Conservation (phyloP, 805 yeast species). For the Aciculoconidium aculeatum region DNA sequence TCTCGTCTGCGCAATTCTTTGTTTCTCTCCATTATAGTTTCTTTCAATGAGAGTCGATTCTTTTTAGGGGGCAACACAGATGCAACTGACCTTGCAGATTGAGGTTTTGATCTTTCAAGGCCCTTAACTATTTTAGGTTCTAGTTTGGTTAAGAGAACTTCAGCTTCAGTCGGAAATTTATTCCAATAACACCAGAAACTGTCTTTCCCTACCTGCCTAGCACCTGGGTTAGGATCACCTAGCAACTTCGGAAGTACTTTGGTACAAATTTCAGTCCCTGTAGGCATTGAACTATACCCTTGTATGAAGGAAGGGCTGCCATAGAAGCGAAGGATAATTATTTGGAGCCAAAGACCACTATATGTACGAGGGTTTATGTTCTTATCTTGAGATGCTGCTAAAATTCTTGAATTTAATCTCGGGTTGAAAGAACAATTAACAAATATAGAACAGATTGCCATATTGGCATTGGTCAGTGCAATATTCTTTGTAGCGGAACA, state of each 20-base stretch:
- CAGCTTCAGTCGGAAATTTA: conserved; percentile 49
- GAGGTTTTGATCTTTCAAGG: conserved; percentile 11
- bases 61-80: conserved; percentile 12
- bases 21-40: conserved; percentile 40
- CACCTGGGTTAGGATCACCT: conserved; percentile 74
- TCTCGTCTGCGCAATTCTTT: conserved; percentile 26
- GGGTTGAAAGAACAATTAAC: conserved; percentile 48
- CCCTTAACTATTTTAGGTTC: conserved; percentile 11
- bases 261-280: conserved; percentile 26
- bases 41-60: conserved; percentile 43
- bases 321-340: conserved; percentile 50
- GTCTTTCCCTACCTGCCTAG: conserved; percentile 67
- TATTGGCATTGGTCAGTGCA: conserved; percentile 53
- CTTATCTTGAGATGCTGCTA: conserved; percentile 56
- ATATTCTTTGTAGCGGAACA: conserved; percentile 60
- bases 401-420: conserved; percentile 46
- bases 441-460: conserved; percentile 50
- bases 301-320: conserved; percentile 23
- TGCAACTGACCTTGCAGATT: conserved; percentile 1
- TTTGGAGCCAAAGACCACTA: conserved; percentile 64
- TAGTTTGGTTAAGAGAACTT: conserved; percentile 21
- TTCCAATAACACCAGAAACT: conserved; percentile 67
- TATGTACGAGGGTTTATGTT: conserved; percentile 65
- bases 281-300: conserved; percentile 17
- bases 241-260: conserved; percentile 55